These are phyloP conservation scores for Capronia epimyces DNA, from an alignment of 2,329 filamentous ascomycete genomes.

Conservation along the genomic window DNA sequence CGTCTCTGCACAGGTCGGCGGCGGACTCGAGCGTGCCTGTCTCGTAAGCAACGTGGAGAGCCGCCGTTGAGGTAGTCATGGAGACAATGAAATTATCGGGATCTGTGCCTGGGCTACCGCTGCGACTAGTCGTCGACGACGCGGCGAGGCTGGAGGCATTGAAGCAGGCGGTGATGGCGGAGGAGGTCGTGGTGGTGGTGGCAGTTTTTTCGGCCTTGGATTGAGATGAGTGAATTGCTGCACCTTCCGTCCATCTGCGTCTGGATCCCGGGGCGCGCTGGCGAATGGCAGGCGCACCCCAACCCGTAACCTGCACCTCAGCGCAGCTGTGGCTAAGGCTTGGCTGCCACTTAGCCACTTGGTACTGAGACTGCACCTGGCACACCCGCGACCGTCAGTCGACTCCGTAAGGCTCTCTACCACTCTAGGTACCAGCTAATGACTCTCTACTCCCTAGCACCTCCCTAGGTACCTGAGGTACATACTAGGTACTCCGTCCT, in stretches of 20 bases:
- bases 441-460: too few species aligned
- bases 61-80: constrained; percentile 2
- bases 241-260: not conserved
- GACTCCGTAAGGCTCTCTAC: not conserved
- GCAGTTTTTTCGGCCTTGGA: not conserved
- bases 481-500: too few species aligned
- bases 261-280: not conserved
- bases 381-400: not conserved
- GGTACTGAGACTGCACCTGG: not conserved
- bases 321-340: not conserved
- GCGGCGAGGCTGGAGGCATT: not conserved
- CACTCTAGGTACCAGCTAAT: too few species aligned
- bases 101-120: not conserved
- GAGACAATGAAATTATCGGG: not conserved
- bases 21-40: constrained; percentile 12
- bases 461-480: too few species aligned
- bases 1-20: constrained; percentile 15
- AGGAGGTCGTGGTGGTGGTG: not conserved
- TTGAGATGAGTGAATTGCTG: not conserved
- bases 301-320: too few species aligned
- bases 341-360: too few species aligned
- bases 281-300: constrained; percentile 3
- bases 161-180: not conserved
- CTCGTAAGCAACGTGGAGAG: constrained; percentile 12
- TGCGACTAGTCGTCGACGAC: not conserved